Conservation (phyloP, 1,284 basidiomycete species). For the Cutaneotrichosporon sp. region DNA sequence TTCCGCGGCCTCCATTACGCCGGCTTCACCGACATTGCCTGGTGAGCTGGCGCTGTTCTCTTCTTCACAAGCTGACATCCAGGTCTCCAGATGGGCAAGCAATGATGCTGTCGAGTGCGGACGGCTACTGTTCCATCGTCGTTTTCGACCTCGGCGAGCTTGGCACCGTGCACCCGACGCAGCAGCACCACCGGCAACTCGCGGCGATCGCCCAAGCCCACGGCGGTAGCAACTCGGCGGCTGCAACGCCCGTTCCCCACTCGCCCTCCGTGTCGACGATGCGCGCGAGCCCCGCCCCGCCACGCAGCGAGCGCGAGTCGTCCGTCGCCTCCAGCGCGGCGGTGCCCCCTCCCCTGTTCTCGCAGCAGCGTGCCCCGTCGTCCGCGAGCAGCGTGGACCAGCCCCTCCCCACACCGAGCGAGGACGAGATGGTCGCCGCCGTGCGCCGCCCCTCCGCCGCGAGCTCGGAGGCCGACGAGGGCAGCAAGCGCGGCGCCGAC, state of each 20-base stretch:
- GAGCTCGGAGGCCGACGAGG: conserved; percentile 9
- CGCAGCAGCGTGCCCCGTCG: conserved; percentile 25
- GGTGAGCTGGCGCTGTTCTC: conserved; percentile 63
- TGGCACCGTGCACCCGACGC: conserved; percentile 77
- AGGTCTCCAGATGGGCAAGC: conserved; percentile 97
- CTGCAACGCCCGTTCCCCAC: conserved; percentile 50
- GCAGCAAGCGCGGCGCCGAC: background rate
- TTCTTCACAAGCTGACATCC: conserved; percentile 14
- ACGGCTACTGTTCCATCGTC: conserved; percentile 95
- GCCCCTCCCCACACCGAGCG: conserved; percentile 41
- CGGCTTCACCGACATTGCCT: conserved; percentile 94
- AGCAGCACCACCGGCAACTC: conserved; percentile 82
- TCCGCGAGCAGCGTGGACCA: conserved; percentile 34
- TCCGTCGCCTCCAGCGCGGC: conserved; percentile 35
- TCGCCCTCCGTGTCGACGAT: conserved; percentile 56
- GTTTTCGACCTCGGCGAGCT: conserved; percentile 79
- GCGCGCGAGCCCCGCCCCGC: conserved; percentile 44
- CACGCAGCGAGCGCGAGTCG: conserved; percentile 46
- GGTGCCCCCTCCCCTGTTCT: conserved; percentile 28
- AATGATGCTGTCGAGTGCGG: conserved; percentile 85
- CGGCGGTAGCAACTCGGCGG: conserved; percentile 28
- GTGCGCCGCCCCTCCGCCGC: conserved; percentile 26
- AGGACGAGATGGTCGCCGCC: conserved; percentile 27
- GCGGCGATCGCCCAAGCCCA: conserved; percentile 83
- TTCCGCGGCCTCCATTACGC: conserved; percentile 96